These are phyloP conservation scores for Euphorbia schlechtendalii DNA, from an alignment of 441 rosid genomes.

Conservation along the genomic window DNA sequence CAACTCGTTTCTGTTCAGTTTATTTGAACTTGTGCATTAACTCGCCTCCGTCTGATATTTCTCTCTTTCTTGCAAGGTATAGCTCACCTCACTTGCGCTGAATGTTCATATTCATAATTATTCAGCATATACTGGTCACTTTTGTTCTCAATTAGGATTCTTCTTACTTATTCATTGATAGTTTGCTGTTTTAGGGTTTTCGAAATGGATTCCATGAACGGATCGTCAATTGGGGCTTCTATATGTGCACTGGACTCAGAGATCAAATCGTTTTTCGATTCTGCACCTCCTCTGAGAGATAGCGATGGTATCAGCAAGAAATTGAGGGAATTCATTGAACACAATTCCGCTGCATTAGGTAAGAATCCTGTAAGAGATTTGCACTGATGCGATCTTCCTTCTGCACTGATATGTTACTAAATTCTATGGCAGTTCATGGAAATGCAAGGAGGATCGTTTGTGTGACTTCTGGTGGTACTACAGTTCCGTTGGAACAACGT, in stretches of 20 bases:
- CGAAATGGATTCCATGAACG: conserved; percentile 38
- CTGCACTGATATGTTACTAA: not conserved
- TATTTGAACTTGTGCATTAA: too few relatives aligned
- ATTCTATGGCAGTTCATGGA: conserved; percentile 25
- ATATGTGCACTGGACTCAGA: conserved; percentile 24
- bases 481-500: conserved; percentile 61
- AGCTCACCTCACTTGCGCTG: too few relatives aligned
- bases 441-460: conserved; percentile 55
- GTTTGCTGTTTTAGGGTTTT: conserved; percentile 4
- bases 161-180: not conserved
- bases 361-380: not conserved
- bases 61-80: too few relatives aligned
- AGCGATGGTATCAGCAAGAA: too few relatives aligned
- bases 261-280: conserved; percentile 47
- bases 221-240: not conserved
- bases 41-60: too few relatives aligned
- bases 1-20: too few relatives aligned
- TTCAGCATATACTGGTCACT: too few relatives aligned
- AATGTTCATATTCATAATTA: too few relatives aligned
- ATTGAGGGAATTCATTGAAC: conserved; percentile 52
- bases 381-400: not conserved
- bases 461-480: conserved; percentile 67
- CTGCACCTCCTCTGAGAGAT: conserved; percentile 69
- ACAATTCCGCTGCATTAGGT: too few relatives aligned
- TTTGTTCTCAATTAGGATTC: too few relatives aligned